A percentile compares a stretch with the other conserved stretches of the same genome.
phyloP scores from a whole-genome alignment of 768 basidiomycete genomes.

The Antrodiella citrinella region DNA sequence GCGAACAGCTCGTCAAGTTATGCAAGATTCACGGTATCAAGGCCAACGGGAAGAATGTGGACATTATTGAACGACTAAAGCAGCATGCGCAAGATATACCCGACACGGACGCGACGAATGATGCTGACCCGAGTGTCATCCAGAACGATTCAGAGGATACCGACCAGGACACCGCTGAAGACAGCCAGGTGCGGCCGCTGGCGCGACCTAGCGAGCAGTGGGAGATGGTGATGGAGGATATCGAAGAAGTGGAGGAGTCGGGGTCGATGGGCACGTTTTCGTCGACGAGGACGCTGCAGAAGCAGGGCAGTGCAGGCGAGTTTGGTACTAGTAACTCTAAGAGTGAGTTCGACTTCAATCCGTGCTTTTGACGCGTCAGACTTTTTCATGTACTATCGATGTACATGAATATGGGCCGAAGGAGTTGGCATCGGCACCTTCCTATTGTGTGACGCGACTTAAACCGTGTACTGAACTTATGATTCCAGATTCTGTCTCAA shows the following conservation, averaged over 20 bases:
- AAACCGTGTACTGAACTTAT: too few relatives aligned
- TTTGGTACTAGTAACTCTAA: conserved; percentile 69
- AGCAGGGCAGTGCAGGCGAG: conserved; percentile 41
- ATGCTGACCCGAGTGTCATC: conserved; percentile 12
- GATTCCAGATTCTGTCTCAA: conserved; percentile 46
- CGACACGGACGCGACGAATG: conserved; percentile 27
- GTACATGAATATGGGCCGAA: too few relatives aligned
- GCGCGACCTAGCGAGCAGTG: conserved; percentile 72
- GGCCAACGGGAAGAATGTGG: conserved; percentile 71
- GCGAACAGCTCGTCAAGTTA: conserved; percentile 76
- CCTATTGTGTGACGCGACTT: too few relatives aligned
- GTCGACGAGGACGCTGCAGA: conserved; percentile 33
- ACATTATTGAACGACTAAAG: conserved; percentile 63
- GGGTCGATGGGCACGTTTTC: conserved; percentile 38
- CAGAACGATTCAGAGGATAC: conserved; percentile 38
- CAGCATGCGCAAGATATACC: conserved; percentile 60
- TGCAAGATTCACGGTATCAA: conserved; percentile 81
- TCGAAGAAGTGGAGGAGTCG: conserved; percentile 55
- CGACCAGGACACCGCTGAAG: neutral
- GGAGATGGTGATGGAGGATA: conserved; percentile 83
- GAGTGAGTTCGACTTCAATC: conserved; percentile 35
- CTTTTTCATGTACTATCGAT: too few relatives aligned
- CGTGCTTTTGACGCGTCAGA: too few relatives aligned
- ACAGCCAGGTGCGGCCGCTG: neutral
- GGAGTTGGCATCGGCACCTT: too few relatives aligned